Base-by-base conservation (phyloP, 2,329 filamentous ascomycete species). In the Pestalotiopsis sp. region DNA sequence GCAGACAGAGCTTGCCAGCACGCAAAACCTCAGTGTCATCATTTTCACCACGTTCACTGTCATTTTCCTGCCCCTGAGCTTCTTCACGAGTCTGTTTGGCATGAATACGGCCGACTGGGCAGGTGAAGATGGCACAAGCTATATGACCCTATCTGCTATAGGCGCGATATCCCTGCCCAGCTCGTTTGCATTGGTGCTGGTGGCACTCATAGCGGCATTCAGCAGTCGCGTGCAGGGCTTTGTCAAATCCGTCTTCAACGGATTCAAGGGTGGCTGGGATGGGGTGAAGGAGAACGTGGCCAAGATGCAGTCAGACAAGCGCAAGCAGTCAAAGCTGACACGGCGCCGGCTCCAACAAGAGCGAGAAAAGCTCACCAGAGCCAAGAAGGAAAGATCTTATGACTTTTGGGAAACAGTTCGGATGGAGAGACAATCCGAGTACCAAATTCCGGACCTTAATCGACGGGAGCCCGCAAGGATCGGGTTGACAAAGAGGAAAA, bases 51-150 rank as follows among this genome's bases (percentile, higher is more conserved):
- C 83, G 0, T 88, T 88, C 68, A 88, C 87, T 11, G 86, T 91
- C 68, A 88, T 91, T 23, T 91, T 90, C 78, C 78, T 91, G 1
- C 89, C 89, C 0, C 76, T 91, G 5, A 88, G 86, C 20, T 91
- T 91, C 79, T 91, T 91, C 76, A 91, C 89, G 0, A 86, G 87
- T 2, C 75, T 91, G 0, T 91, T 91, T 67, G 88, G 89, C 66
- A 91, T 91, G 84, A 91, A 91, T 72, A 88, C 87, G 2, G 79
- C 77, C 3, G 88, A 91, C 76, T 90, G 88, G 88, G 86, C 85
- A 38, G 84, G 82, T 2, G 80, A 80, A 17, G 71, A 75, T 9
- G 69, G 75, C n/a, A 79, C 84, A 25, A 17, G 11, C 27, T 81
- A 85, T 12, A 76, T 84, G 1, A 77, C 79, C 2, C 77, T 88